Conservation (phyloP, 2,329 filamentous ascomycete species). For the Ascosphaera pollenicola region DNA sequence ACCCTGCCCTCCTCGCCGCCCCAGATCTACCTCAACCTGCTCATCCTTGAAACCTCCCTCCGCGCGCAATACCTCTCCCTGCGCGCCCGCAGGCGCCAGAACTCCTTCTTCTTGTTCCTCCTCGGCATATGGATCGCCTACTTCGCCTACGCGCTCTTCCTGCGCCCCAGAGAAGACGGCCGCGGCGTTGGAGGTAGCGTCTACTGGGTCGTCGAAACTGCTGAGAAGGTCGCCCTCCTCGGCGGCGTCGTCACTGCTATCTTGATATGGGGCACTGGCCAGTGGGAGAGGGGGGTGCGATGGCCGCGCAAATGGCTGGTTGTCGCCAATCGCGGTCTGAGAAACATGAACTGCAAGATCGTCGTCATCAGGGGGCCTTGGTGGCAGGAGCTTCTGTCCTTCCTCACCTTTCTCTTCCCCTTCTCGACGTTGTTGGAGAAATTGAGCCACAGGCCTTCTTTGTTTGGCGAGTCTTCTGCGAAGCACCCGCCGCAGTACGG, state of each 20-base stretch:
- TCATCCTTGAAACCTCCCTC: conserved; percentile 87
- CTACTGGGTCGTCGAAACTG: conserved; percentile 87
- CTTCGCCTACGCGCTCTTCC: conserved; percentile 78
- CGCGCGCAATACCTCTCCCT: conserved; percentile 84
- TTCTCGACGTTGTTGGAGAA: conserved; percentile 41
- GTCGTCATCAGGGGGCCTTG: conserved; percentile 67
- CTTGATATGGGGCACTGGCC: conserved; percentile 81
- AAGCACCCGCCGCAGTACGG: conserved; percentile 17
- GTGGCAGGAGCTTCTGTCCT: conserved; percentile 56
- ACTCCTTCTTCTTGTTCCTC: conserved; percentile 74
- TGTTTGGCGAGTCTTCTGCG: background rate
- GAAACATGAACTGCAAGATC: conserved; percentile 90
- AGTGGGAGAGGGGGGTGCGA: conserved; percentile 85
- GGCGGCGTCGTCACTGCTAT: conserved; percentile 71
- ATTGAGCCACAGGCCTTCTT: background rate
- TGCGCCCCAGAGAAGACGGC: conserved; percentile 91
- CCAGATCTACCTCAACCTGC: conserved; percentile 93
- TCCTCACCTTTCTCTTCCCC: conserved; percentile 55
- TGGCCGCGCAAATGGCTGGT: conserved; percentile 87
- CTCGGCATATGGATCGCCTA: conserved; percentile 60
- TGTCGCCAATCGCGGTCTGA: conserved; percentile 70
- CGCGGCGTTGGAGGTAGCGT: conserved; percentile 76
- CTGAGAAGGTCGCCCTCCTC: conserved; percentile 77
- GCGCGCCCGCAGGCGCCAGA: conserved; percentile 67
- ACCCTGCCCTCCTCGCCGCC: conserved; percentile 74